Conservation (phyloP, 805 yeast genomes). For the Lachancea cidri region DNA sequence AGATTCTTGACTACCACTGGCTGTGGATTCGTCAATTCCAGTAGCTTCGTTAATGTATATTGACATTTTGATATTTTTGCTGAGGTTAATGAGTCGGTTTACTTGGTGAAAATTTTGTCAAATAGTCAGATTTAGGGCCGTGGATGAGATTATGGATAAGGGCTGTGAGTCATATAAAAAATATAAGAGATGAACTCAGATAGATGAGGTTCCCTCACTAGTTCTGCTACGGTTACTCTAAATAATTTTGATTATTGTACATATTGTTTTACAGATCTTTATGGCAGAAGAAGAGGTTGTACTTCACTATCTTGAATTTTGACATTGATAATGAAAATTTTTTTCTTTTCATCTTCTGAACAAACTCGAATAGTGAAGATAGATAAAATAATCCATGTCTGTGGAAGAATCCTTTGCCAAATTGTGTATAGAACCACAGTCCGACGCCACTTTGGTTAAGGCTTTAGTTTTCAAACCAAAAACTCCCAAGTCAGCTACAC, state of each 20-base stretch:
- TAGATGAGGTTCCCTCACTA: too few relatives aligned
- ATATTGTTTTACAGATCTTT: too few relatives aligned
- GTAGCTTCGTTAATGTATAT: slow-evolving; percentile 68
- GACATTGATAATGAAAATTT: neutral
- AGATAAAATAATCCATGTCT: slow-evolving; percentile 41
- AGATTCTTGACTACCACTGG: slow-evolving; percentile 56
- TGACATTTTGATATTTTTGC: slow-evolving; percentile 15
- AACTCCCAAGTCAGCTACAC: slow-evolving; percentile 73
- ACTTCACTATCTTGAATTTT: too few relatives aligned
- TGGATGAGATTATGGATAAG: neutral
- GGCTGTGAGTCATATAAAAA: neutral
- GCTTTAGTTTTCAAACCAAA: slow-evolving; percentile 86
- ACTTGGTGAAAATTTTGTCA: neutral
- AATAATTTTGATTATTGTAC: too few relatives aligned
- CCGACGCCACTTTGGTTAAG: slow-evolving; percentile 54
- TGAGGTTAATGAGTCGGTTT: neutral
- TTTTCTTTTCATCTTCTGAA: neutral
- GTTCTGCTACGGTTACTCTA: too few relatives aligned
- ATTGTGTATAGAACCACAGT: slow-evolving; percentile 56
- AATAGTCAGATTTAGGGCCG: neutral
- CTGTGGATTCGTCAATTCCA: slow-evolving; percentile 59
- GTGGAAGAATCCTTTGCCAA: slow-evolving; percentile 64
- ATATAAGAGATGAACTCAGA: too few relatives aligned
- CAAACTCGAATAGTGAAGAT: neutral
- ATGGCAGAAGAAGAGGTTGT: too few relatives aligned